Conservation (phyloP, 1,284 basidiomycete species). For the Phlebopus sp. region DNA sequence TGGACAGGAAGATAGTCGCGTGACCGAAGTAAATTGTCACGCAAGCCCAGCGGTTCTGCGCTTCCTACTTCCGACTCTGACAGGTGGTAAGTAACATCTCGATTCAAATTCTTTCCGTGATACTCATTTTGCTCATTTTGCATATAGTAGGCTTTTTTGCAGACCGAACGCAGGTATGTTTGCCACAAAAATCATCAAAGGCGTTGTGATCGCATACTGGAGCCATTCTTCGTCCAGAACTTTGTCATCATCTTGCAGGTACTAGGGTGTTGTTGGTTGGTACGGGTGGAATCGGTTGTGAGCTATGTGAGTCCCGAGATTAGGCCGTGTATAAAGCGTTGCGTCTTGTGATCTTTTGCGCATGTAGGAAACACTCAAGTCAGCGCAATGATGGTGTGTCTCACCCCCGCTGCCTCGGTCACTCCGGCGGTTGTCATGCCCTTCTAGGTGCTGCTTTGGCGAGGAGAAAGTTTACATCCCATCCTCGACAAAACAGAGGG, state of each 20-base stretch:
- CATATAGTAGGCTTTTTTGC: background rate
- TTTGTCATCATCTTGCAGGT: constrained; percentile 56
- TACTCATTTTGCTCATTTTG: background rate
- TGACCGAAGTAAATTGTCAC: constrained; percentile 17
- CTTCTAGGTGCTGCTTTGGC: no score
- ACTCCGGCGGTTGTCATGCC: no score
- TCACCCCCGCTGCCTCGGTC: no score
- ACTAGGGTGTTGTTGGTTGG: constrained; percentile 89
- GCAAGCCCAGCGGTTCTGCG: background rate
- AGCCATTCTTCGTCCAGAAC: constrained; percentile 73
- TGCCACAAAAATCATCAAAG: constrained; percentile 20
- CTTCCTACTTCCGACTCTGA: background rate
- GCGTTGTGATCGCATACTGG: constrained; percentile 50
- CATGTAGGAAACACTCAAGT: no score
- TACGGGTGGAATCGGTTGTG: constrained; percentile 96
- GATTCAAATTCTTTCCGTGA: background rate
- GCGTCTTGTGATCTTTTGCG: no score
- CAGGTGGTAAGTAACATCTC: background rate
- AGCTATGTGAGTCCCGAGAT: constrained; percentile 67
- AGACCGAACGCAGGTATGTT: background rate
- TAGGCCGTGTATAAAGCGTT: background rate
- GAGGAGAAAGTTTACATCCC: no score
- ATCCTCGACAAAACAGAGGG: no score
- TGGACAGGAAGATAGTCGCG: constrained; percentile 17
- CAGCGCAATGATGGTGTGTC: no score